These are phyloP conservation scores for Agrostemma githago DNA, from an alignment of 148 eudicot species.

Conservation along the genomic window DNA sequence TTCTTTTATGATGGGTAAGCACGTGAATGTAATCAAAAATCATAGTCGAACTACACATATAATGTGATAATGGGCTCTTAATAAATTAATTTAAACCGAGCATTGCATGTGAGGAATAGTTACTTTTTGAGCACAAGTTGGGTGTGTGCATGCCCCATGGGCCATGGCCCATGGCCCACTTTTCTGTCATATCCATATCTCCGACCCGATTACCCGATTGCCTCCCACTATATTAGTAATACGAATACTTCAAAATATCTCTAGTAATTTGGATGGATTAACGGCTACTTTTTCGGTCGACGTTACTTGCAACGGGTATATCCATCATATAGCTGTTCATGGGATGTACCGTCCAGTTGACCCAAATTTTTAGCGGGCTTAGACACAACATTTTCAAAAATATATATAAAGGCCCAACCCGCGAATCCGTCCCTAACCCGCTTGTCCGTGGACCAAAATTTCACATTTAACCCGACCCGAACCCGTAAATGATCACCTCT, in stretches of 20 bases:
- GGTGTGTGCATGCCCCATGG: constrained; percentile 6
- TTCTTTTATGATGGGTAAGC: constrained; percentile 20
- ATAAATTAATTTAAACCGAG: constrained; percentile 7
- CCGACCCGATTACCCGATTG: neutral
- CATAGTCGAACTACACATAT: no score
- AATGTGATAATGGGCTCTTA: neutral
- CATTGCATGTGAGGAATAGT: constrained; percentile 26
- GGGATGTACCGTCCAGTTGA: no score
- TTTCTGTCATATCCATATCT: neutral
- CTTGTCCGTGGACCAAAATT: no score
- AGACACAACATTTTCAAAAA: no score
- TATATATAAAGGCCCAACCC: no score
- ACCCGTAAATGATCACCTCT: no score
- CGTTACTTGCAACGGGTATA: no score
- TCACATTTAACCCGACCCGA: no score
- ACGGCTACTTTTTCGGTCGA: constrained; percentile 27
- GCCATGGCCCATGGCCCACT: neutral
- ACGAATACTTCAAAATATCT: neutral
- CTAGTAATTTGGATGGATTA: constrained; percentile 14
- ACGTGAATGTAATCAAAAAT: constrained; percentile 32
- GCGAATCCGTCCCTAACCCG: no score
- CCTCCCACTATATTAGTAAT: neutral
- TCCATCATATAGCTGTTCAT: no score
- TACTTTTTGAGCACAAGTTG: constrained; percentile 16
- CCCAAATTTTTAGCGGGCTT: no score